These are phyloP conservation scores for Pseudocercospora fuligena DNA, from an alignment of 2,329 filamentous ascomycete genomes.

Conservation along the genomic window DNA sequence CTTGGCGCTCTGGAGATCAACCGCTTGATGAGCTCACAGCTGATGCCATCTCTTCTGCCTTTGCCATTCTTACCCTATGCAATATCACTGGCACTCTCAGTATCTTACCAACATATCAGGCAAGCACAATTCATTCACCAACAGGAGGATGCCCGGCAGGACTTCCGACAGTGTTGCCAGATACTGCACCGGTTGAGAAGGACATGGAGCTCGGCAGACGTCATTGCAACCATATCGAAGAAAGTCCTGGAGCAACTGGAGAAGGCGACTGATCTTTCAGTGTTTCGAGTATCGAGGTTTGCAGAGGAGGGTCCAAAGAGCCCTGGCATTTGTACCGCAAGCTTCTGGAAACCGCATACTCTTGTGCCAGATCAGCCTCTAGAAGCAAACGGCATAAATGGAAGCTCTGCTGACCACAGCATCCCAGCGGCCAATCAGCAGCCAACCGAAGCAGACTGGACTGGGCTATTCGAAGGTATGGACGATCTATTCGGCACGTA, in stretches of 20 bases:
- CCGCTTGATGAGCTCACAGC: constrained; percentile 51
- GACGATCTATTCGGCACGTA: constrained; percentile 42
- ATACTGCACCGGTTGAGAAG: constrained; percentile 51
- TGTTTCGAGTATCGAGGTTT: constrained; percentile 33
- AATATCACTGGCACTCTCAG: constrained; percentile 59
- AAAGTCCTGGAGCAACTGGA: constrained; percentile 41
- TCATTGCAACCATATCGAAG: constrained; percentile 46
- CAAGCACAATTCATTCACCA: constrained; percentile 55
- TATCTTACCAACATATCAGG: constrained; percentile 62
- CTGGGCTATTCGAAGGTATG: constrained; percentile 40
- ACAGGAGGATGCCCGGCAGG: constrained; percentile 52
- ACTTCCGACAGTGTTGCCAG: constrained; percentile 50
- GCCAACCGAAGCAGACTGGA: constrained; percentile 18
- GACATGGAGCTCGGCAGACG: constrained; percentile 53
- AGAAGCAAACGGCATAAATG: constrained; percentile 10
- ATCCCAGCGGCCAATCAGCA: constrained; percentile 9
- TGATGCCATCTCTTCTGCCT: constrained; percentile 53
- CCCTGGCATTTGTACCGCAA: constrained; percentile 29
- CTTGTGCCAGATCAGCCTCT: constrained; percentile 24
- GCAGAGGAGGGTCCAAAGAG: constrained; percentile 20
- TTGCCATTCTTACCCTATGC: constrained; percentile 62
- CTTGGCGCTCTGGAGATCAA: constrained; percentile 62
- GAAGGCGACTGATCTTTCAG: constrained; percentile 33
- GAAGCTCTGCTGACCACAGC: not conserved
- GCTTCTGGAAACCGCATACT: constrained; percentile 28